Conservation (phyloP, 202 grass and related monocot genomes). For the Dendrocalamus latiflorus region DNA sequence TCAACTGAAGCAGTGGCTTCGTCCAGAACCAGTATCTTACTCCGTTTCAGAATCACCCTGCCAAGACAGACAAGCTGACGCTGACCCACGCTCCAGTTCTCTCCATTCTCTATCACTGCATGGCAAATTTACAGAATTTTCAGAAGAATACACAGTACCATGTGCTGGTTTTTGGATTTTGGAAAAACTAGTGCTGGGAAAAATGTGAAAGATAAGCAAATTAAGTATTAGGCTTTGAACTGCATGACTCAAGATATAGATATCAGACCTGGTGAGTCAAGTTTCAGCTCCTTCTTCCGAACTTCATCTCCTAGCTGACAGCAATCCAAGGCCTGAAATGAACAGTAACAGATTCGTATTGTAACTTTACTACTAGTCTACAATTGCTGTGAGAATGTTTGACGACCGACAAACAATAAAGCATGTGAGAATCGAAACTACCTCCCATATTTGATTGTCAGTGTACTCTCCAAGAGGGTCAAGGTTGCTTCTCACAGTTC, state of each 20-base stretch:
- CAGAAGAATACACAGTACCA: neutral
- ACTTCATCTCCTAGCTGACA: conserved; percentile 83
- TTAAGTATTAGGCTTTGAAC: neutral
- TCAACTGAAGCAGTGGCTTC: conserved; percentile 90
- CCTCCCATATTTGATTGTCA: conserved; percentile 83
- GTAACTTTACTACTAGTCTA: neutral
- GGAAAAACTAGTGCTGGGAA: neutral
- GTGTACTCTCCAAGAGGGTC: conserved; percentile 88
- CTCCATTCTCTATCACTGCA: conserved; percentile 86
- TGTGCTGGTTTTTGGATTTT: neutral
- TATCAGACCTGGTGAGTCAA: conserved; percentile 62
- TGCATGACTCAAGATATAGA: neutral
- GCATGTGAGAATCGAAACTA: conserved; percentile 22
- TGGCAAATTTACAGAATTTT: neutral
- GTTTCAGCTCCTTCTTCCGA: conserved; percentile 79
- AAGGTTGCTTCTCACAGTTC: conserved; percentile 84
- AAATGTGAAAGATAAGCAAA: neutral
- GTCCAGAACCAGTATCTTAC: conserved; percentile 78
- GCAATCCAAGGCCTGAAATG: conserved; percentile 66
- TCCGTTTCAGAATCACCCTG: conserved; percentile 77
- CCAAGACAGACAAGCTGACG: conserved; percentile 86
- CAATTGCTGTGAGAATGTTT: neutral
- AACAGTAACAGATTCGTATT: neutral
- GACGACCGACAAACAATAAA: neutral
- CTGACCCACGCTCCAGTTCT: conserved; percentile 98